Conservation (phyloP, 2,329 filamentous ascomycete species). For the Endothia cerciana region DNA sequence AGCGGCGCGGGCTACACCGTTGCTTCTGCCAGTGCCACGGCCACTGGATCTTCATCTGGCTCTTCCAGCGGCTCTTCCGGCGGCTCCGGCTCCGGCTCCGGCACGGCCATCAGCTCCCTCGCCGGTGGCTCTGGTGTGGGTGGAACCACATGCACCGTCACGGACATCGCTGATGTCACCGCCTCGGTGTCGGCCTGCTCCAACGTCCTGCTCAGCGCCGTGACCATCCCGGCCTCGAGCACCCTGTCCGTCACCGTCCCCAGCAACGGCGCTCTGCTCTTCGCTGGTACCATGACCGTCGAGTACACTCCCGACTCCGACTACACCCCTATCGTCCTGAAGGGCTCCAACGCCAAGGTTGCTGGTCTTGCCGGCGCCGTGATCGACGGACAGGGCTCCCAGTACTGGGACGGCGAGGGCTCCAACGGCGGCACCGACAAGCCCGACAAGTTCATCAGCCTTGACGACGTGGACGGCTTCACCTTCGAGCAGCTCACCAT, state of each 20-base stretch:
- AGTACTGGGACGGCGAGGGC: slow-evolving; percentile 40
- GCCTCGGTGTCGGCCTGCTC: slow-evolving; percentile 22
- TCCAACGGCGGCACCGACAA: slow-evolving; percentile 44
- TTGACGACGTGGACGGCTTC: slow-evolving; percentile 44
- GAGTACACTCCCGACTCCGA: slow-evolving; percentile 23
- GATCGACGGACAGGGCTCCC: slow-evolving; percentile 28
- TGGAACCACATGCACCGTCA: slow-evolving; percentile 26
- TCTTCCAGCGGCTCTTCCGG: slow-evolving; percentile 9
- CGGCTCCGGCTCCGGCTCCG: slow-evolving; percentile 20
- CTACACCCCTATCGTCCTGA: slow-evolving; percentile 29
- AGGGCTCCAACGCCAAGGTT: slow-evolving; percentile 30
- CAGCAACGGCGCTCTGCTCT: slow-evolving; percentile 22
- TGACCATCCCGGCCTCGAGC: slow-evolving; percentile 20
- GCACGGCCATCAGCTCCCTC: slow-evolving; percentile 18
- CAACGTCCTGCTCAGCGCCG: slow-evolving; percentile 20
- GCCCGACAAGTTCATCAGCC: slow-evolving; percentile 55
- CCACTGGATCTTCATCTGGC: slow-evolving; percentile 3
- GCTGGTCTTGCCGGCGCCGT: slow-evolving; percentile 30
- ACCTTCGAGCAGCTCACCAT: slow-evolving; percentile 45
- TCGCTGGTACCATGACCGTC: slow-evolving; percentile 25
- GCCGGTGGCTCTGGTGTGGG: slow-evolving; percentile 24
- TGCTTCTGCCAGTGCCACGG: slow-evolving; percentile 2
- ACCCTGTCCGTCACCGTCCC: slow-evolving; percentile 23
- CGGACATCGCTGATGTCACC: slow-evolving; percentile 18
- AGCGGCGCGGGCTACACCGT: slow-evolving; percentile 1